Evolutionary conservation across 495 filamentous ascomycete species (phyloP).

Genomic region (Xylaria bambusicola): DNA sequence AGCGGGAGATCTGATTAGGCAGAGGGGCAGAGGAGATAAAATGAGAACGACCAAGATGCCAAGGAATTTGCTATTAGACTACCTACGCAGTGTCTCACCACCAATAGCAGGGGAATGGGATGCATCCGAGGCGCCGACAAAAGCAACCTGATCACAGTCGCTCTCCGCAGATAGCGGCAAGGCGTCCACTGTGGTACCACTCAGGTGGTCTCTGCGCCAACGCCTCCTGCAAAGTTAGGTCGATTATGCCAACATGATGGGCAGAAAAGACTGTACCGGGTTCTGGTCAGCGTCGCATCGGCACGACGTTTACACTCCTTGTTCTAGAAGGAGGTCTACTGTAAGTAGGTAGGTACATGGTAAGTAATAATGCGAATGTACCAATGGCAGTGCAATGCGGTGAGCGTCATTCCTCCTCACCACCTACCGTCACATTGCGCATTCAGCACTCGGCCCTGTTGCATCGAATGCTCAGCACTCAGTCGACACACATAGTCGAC

Average conservation of each 20-base stretch:
- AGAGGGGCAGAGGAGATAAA: background rate
- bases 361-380: background rate
- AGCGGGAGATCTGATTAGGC: background rate
- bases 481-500: background rate
- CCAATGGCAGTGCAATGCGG: background rate
- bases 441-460: background rate
- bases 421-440: conserved; percentile 9
- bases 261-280: background rate
- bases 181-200: conserved; percentile 4
- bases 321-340: conserved; percentile 10
- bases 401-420: background rate
- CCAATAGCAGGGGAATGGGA: conserved; percentile 1
- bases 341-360: background rate
- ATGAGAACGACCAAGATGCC: conserved; percentile 7
- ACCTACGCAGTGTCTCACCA: conserved; percentile 9
- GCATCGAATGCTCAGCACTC: background rate
- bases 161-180: conserved; percentile 14
- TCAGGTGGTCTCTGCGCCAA: conserved; percentile 8
- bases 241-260: background rate
- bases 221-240: conserved; percentile 9
- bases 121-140: conserved; percentile 10
- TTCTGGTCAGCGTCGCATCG: conserved; percentile 10
- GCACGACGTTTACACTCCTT: background rate
- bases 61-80: conserved; percentile 7
- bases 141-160: conserved; percentile 12